Evolutionary conservation across 2,329 filamentous ascomycete species (phyloP), one percentile per base, ranked within the genome.

Genomic region (Chaetomium olivaceum): DNA sequence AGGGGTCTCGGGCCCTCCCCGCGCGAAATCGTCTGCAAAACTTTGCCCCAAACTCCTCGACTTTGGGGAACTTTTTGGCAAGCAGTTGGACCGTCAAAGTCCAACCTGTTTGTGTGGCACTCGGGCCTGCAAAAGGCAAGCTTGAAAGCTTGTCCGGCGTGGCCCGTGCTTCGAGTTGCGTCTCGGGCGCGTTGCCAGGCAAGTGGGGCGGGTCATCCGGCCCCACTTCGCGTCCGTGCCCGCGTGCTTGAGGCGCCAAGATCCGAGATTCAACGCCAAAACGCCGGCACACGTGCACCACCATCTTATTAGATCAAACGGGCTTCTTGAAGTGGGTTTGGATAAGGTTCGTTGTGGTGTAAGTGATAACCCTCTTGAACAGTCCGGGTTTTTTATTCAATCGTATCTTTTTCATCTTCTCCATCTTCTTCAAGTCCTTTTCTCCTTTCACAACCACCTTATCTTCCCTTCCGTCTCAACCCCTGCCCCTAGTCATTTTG

Each of bases 181-280:
- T 51, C 62, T 64, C 58, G 63, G 62, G 62, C 64, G 68, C 67
- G 68, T 52, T 33, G 59, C 21, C 51, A 51, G 39, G 27, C 59
- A 58, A 23, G 58, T 52, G 55, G 8, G 54, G 62, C 56, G 31
- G 61, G 16, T 39, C 55, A 14, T 36, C 27, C 23, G 55, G 25
- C 61, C 67, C 67, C 68, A 65, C 69, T 67, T 66, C 69, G 66
- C 68, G 69, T 70, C 66, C 61, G 58, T 57, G 4, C 61, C 31
- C 50, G 56, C 52, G 36, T 55, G 36, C n/a, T 25, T 46, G 31
- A 27, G 46, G 16, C 46, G 50, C 57, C 57, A 61, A 63, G 56
- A 36, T 6, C n/a, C 39, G 14, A 27, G 27, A 23, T 59, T 56
- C 57, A 60, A 60, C 55, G 50, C 60, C 60, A 66, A 56, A 48